Conservation (phyloP, 768 basidiomycete species). For the Rhodotorula babjevae region DNA sequence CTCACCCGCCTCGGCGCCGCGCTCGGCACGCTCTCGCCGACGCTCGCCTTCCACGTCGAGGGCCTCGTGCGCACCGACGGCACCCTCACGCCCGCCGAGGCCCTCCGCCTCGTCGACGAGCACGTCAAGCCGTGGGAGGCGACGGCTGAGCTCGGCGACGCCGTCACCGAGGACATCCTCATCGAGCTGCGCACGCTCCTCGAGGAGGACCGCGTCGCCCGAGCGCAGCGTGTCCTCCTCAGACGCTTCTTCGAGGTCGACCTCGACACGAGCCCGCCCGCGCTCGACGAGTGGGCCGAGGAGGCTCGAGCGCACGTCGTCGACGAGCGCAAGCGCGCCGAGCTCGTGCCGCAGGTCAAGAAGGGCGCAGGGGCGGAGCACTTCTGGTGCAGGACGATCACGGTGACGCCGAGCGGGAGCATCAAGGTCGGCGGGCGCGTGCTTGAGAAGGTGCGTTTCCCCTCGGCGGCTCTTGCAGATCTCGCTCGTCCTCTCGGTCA, state of each 20-base stretch:
- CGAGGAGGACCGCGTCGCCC: not conserved
- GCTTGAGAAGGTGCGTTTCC: too few relatives aligned
- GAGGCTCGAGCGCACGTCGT: not conserved
- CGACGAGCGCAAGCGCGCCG: not conserved
- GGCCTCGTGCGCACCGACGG: slow-evolving; percentile 15
- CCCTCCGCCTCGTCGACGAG: not conserved
- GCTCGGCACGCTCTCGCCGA: not conserved
- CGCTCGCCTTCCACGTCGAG: slow-evolving; percentile 19
- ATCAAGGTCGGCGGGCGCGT: slow-evolving; percentile 5
- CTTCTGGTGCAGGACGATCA: slow-evolving; percentile 10
- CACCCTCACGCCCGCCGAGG: slow-evolving; percentile 3
- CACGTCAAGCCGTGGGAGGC: slow-evolving; percentile 2
- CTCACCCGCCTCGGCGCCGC: not conserved
- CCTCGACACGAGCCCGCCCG: not conserved
- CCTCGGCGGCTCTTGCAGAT: too few relatives aligned
- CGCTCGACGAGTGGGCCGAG: not conserved
- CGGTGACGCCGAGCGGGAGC: slow-evolving; percentile 15
- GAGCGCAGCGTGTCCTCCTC: not conserved
- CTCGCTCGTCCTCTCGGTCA: too few relatives aligned
- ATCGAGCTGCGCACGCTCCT: slow-evolving; percentile 20
- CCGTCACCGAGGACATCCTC: slow-evolving; percentile 10
- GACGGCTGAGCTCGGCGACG: not conserved
- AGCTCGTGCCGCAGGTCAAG: not conserved
- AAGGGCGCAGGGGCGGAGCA: not conserved
- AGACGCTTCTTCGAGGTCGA: not conserved